Evolutionary conservation across 78 protist species (phyloP), one percentile per base, ranked within the genome.

Genomic region (Trichosphaerium sp.): DNA sequence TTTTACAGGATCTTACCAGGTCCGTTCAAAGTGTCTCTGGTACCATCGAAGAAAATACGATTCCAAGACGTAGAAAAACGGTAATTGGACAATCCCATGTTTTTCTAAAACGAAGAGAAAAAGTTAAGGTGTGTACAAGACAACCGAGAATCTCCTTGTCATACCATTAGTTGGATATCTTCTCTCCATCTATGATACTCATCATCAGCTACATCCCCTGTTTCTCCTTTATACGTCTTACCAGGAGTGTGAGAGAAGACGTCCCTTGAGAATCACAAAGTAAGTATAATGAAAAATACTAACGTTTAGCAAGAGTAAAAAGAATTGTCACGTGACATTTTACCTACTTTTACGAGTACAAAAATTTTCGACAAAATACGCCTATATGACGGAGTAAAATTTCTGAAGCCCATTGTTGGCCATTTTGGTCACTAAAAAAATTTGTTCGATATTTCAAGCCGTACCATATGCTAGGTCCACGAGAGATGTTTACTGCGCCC

Each of bases 131-230:
- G n/a, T n/a, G n/a, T n/a, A n/a, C n/a, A n/a, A n/a, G n/a, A n/a
- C n/a, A n/a, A n/a, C n/a, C n/a, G n/a, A n/a, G n/a, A n/a, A n/a
- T n/a, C n/a, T n/a, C n/a, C n/a, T n/a, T n/a, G n/a, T n/a, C n/a
- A n/a, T 7, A 15, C n/a, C 74, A 81, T 0, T 29, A 74, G 15
- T 37, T 2, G 12, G 4, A 69, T 21, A 26, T 81, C 86, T 0
- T 60, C 79, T 18, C 41, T 21, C 47, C 25, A 81, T 26, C 48
- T 37, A 55, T 69, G n/a, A 59, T 47, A 81, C 18, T 25, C 38
- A n/a, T 81, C 85, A n/a, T 23, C 68, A 23, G 87, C 87, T 5
- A 74, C 83, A 62, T 81, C 81, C 7, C 87, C 86, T 0, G 56
- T 72, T 26, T 0, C 83, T 10, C 87, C 87, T 1, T 1, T 58